These are phyloP conservation scores for Phyllostachys edulis DNA, from an alignment of 176 grass and related monocot genomes.

Conservation along the genomic window DNA sequence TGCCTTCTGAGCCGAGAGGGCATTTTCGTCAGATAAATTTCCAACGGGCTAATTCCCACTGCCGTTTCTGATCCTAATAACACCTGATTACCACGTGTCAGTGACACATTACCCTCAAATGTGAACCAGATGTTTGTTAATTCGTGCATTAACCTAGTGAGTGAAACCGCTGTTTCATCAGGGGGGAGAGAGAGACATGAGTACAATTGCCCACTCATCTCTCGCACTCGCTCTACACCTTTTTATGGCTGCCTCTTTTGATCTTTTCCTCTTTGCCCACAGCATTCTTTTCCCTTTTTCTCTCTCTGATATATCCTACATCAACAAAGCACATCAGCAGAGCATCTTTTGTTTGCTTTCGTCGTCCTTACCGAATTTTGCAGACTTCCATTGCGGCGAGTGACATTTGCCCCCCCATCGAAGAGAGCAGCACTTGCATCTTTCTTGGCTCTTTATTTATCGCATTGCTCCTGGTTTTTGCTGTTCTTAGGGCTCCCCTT, in stretches of 20 bases:
- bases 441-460: not conserved
- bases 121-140: not conserved
- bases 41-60: conserved; percentile 33
- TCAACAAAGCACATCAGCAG: conserved; percentile 28
- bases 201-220: conserved; percentile 35
- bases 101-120: not conserved
- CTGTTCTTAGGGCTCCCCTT: too few species aligned
- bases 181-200: not conserved
- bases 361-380: not conserved
- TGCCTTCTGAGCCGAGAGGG: too few species aligned
- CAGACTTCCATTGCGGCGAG: conserved; percentile 8
- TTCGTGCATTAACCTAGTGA: not conserved
- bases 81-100: not conserved
- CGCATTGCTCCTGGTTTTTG: not conserved
- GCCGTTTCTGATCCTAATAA: not conserved
- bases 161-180: not conserved
- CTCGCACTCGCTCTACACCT: conserved; percentile 47
- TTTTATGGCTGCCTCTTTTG: conserved; percentile 41
- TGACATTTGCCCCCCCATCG: conserved; percentile 24
- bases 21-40: conserved; percentile 7
- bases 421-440: not conserved
- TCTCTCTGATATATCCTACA: conserved; percentile 9
- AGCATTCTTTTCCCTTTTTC: not conserved
- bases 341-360: conserved; percentile 14
- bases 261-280: conserved; percentile 13